phyloP scores from a whole-genome alignment of 257 asterid genomes.

The Solanum sitiens region DNA sequence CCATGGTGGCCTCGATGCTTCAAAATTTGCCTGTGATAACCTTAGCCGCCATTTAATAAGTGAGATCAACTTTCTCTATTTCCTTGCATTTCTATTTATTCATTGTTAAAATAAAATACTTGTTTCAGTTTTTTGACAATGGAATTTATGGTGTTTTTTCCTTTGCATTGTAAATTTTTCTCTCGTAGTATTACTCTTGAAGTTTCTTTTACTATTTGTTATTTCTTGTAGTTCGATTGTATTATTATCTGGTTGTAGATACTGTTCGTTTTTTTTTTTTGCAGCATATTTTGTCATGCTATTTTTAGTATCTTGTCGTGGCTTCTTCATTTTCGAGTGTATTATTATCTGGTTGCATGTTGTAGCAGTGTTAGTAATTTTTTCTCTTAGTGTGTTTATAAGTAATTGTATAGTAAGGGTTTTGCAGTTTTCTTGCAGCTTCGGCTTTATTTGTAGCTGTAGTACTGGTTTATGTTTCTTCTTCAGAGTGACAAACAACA shows the following conservation, averaged over 20 bases:
- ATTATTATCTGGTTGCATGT: too few species aligned
- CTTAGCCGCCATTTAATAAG: conserved; percentile 47
- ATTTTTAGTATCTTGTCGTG: not conserved
- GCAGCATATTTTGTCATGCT: not conserved
- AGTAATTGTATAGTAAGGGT: not conserved
- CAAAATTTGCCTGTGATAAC: conserved; percentile 45
- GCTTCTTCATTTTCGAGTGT: not conserved
- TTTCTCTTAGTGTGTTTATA: too few species aligned
- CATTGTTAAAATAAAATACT: not conserved
- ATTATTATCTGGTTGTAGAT: not conserved
- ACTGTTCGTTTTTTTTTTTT: not conserved
- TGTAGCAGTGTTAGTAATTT: too few species aligned
- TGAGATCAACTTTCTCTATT: conserved; percentile 10
- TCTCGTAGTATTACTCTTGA: too few species aligned
- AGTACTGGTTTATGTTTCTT: not conserved
- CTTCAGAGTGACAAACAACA: not conserved
- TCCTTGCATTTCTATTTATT: not conserved
- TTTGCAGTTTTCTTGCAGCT: not conserved
- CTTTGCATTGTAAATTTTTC: not conserved
- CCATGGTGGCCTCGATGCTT: conserved; percentile 73
- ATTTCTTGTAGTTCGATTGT: not conserved
- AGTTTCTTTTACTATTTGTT: too few species aligned
- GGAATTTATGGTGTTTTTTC: not conserved
- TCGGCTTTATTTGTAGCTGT: not conserved
- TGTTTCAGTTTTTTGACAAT: too few species aligned